A percentile compares a stretch with the other conserved stretches of the same genome.
Conservation (phyloP, 2,329 filamentous ascomycete species). For the Cytospora chrysosperma region DNA sequence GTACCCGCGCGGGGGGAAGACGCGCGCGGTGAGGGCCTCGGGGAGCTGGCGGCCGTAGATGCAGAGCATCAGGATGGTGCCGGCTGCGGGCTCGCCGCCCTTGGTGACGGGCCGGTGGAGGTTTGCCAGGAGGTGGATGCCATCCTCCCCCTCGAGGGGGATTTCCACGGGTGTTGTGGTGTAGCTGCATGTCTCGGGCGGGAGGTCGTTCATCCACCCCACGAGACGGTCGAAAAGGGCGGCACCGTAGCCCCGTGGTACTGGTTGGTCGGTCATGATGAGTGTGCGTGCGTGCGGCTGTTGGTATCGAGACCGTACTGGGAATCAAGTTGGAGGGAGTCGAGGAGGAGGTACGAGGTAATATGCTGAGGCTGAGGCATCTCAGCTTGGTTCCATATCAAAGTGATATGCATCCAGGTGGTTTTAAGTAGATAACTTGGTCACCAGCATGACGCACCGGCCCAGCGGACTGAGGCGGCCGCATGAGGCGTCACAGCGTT, state of each 20-base stretch:
- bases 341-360: too few relatives aligned
- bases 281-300: constrained; percentile 29
- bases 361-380: background rate
- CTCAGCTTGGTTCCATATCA: background rate
- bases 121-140: constrained; percentile 25
- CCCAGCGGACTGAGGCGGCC: too few relatives aligned
- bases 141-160: constrained; percentile 21
- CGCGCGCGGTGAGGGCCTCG: constrained; percentile 11
- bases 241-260: constrained; percentile 2
- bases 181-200: constrained; percentile 21
- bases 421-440: too few relatives aligned
- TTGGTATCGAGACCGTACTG: background rate
- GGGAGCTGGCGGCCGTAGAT: constrained; percentile 24
- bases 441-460: too few relatives aligned
- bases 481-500: too few relatives aligned
- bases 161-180: constrained; percentile 17
- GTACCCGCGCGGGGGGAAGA: constrained; percentile 29
- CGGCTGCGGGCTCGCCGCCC: background rate
- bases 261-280: background rate
- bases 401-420: background rate
- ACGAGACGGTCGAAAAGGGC: constrained; percentile 7
- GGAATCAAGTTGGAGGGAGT: background rate
- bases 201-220: constrained; percentile 10
- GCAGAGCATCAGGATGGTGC: constrained; percentile 20
- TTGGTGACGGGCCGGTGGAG: constrained; percentile 24